Conservation (phyloP, 2,329 filamentous ascomycete genomes). For the Cladosporium cucumerinum region DNA sequence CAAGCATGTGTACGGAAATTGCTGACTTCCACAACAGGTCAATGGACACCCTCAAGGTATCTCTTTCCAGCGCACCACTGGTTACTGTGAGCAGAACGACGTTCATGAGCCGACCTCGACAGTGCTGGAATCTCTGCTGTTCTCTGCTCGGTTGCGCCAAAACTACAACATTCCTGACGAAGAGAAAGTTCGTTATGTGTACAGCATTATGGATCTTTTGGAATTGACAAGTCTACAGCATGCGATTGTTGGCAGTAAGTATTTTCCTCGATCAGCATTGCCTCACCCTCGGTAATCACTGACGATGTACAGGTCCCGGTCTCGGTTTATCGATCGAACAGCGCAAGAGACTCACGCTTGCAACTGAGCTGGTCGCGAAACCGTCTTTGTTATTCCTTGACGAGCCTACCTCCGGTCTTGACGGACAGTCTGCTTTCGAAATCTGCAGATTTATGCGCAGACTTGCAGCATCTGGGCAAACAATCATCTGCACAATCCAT, state of each 20-base stretch:
- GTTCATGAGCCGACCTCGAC: slow-evolving; percentile 65
- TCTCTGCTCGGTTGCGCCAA: slow-evolving; percentile 64
- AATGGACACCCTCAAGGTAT: slow-evolving; percentile 39
- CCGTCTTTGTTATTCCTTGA: slow-evolving; percentile 64
- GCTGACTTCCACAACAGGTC: neutral
- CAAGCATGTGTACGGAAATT: neutral
- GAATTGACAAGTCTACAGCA: slow-evolving; percentile 4
- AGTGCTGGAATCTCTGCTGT: slow-evolving; percentile 63
- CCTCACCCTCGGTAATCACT: neutral
- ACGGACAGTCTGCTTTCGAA: slow-evolving; percentile 62
- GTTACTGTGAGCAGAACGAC: slow-evolving; percentile 62
- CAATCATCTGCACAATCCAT: slow-evolving; percentile 67
- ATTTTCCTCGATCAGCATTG: neutral
- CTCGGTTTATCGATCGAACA: slow-evolving; percentile 48
- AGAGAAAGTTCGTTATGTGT: slow-evolving; percentile 65
- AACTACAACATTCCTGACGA: slow-evolving; percentile 52
- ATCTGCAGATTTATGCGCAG: slow-evolving; percentile 57
- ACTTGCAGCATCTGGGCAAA: slow-evolving; percentile 63
- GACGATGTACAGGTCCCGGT: neutral
- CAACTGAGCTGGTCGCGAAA: slow-evolving; percentile 55
- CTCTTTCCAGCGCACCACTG: slow-evolving; percentile 54
- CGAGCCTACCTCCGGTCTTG: slow-evolving; percentile 62
- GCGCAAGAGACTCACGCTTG: slow-evolving; percentile 55
- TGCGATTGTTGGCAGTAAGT: slow-evolving; percentile 2
- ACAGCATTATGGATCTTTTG: slow-evolving; percentile 9